Conservation (phyloP, 495 filamentous ascomycete species). For the Podospora anserina region DNA sequence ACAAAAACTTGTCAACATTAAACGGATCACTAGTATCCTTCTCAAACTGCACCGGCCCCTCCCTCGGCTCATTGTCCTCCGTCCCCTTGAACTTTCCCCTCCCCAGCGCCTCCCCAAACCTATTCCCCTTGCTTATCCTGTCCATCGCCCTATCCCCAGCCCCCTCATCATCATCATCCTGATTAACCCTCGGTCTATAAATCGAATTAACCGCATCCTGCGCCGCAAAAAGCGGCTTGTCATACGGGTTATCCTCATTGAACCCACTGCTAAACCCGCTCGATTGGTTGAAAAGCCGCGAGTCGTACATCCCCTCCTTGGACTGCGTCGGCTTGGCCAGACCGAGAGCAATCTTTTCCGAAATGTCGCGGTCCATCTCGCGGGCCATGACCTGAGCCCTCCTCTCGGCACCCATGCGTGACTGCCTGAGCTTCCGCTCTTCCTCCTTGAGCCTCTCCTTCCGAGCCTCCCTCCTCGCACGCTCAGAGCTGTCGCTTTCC, state of each 20-base stretch:
- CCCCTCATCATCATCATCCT: slow-evolving; percentile 72
- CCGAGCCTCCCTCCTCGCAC: slow-evolving; percentile 73
- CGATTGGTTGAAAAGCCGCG: slow-evolving; percentile 88
- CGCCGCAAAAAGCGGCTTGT: slow-evolving; percentile 94
- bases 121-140: slow-evolving; percentile 74
- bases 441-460: slow-evolving; percentile 75
- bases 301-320: slow-evolving; percentile 93
- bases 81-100: slow-evolving; percentile 87
- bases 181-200: slow-evolving; percentile 75
- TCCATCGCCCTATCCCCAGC: slow-evolving; percentile 78
- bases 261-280: slow-evolving; percentile 85
- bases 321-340: slow-evolving; percentile 91
- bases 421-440: slow-evolving; percentile 87
- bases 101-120: slow-evolving; percentile 82
- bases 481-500: slow-evolving; percentile 61
- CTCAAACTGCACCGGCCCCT: slow-evolving; percentile 97
- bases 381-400: slow-evolving; percentile 86
- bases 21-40: slow-evolving; percentile 87
- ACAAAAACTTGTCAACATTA: slow-evolving; percentile 88
- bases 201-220: slow-evolving; percentile 95
- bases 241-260: slow-evolving; percentile 97
- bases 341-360: slow-evolving; percentile 93
- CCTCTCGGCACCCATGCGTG: slow-evolving; percentile 91
- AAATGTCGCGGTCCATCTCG: slow-evolving; percentile 95
- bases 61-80: slow-evolving; percentile 78